Evolutionary conservation across 306 rosid genomes (phyloP).

Genomic region (Vigna unguiculata): DNA sequence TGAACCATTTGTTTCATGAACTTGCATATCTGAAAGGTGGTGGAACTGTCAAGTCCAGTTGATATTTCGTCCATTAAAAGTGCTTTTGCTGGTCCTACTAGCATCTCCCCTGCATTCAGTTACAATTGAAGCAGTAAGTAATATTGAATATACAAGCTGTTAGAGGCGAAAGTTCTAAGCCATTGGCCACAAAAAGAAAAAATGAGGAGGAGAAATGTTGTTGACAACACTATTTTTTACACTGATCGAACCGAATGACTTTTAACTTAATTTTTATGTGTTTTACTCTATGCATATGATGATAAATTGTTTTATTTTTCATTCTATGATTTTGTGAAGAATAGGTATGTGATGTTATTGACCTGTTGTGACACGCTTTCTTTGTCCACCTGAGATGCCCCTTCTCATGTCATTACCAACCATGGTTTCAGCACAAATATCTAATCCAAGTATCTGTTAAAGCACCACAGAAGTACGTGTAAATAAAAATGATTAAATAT

Average conservation of each 20-base stretch:
- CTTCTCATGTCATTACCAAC: conserved; percentile 57
- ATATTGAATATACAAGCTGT: not conserved
- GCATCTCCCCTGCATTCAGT: conserved; percentile 71
- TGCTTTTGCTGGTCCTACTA: conserved; percentile 80
- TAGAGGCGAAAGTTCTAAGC: not conserved
- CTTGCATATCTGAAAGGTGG: conserved; percentile 79
- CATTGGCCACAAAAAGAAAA: no score
- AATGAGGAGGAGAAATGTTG: not conserved
- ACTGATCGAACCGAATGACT: not conserved
- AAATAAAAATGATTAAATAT: not conserved
- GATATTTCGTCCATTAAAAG: conserved; percentile 87
- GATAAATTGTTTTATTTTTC: not conserved
- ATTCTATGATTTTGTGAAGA: not conserved
- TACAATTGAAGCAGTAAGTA: conserved; percentile 49
- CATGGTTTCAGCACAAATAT: conserved; percentile 55
- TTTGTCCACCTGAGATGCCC: conserved; percentile 66
- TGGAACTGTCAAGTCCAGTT: conserved; percentile 86
- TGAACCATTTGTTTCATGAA: conserved; percentile 83
- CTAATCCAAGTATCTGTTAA: conserved; percentile 57
- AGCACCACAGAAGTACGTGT: not conserved
- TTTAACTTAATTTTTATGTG: not conserved
- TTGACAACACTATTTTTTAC: not conserved
- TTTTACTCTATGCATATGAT: not conserved
- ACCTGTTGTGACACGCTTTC: conserved; percentile 64
- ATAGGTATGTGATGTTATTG: not conserved